Conservation (phyloP, 495 filamentous ascomycete species). For the Sporormia fimetaria region DNA sequence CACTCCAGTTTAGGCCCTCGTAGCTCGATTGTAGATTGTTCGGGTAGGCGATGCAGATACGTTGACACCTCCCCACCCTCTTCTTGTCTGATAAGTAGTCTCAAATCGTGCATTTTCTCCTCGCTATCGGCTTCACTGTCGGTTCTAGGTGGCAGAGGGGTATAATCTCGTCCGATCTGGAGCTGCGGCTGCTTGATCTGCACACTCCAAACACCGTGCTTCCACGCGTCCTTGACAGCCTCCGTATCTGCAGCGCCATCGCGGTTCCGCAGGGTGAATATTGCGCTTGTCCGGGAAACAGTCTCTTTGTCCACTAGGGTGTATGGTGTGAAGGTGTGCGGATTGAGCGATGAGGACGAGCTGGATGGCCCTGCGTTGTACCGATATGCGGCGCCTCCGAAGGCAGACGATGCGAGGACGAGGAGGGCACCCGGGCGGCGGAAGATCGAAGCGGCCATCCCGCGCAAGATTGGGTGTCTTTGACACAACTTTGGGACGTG, state of each 20-base stretch:
- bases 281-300: constrained; percentile 62
- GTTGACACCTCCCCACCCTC: constrained; percentile 42
- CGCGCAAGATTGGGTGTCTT: neutral
- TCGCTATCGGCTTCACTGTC: constrained; percentile 30
- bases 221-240: constrained; percentile 38
- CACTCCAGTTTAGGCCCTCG: constrained; percentile 69
- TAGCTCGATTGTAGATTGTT: constrained; percentile 55
- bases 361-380: constrained; percentile 4
- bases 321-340: constrained; percentile 26
- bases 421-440: constrained; percentile 17
- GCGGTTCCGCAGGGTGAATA: constrained; percentile 52
- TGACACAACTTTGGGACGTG: neutral
- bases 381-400: constrained; percentile 23
- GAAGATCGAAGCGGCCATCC: constrained; percentile 11
- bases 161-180: constrained; percentile 81
- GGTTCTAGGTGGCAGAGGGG: constrained; percentile 54
- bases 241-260: constrained; percentile 30
- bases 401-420: constrained; percentile 16
- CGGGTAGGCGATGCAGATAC: constrained; percentile 52
- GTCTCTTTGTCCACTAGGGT: constrained; percentile 52
- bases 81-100: constrained; percentile 41
- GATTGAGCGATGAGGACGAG: constrained; percentile 21
- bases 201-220: constrained; percentile 64
- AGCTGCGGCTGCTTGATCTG: constrained; percentile 89
- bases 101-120: constrained; percentile 32